phyloP scores from a whole-genome alignment of 768 basidiomycete species.

The Boletus rex-veris region DNA sequence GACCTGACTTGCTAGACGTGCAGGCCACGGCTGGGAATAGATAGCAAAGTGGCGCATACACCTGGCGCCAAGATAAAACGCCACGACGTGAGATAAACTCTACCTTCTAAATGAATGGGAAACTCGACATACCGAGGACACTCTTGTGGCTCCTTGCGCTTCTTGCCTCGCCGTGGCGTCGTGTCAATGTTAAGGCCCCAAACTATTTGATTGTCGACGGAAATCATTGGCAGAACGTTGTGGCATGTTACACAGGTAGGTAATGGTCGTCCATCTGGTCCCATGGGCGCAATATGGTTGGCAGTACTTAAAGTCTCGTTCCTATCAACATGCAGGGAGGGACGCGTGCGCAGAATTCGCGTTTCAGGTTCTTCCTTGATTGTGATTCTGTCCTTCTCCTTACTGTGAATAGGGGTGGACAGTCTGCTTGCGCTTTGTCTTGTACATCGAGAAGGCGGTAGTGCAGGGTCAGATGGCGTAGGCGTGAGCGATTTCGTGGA shows the following conservation, averaged over 20 bases:
- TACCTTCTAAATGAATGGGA: slow-evolving; percentile 21
- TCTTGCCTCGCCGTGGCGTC: slow-evolving; percentile 43
- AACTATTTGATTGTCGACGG: slow-evolving; percentile 69
- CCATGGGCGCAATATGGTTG: slow-evolving; percentile 47
- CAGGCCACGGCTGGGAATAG: slow-evolving; percentile 69
- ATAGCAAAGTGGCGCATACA: slow-evolving; percentile 81
- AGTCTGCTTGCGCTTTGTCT: slow-evolving; percentile 32
- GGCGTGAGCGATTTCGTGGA: slow-evolving; percentile 43
- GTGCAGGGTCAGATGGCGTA: slow-evolving; percentile 23
- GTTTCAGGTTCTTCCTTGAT: slow-evolving; percentile 51
- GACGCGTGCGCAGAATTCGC: slow-evolving; percentile 50
- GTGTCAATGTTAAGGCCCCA: slow-evolving; percentile 62
- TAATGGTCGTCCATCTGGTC: slow-evolving; percentile 61
- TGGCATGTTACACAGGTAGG: slow-evolving; percentile 71
- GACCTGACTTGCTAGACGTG: slow-evolving; percentile 48
- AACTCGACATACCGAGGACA: slow-evolving; percentile 61
- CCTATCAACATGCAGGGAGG: slow-evolving; percentile 34
- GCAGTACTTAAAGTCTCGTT: slow-evolving; percentile 37
- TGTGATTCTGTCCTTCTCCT: slow-evolving; percentile 39
- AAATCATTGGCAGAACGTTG: slow-evolving; percentile 71
- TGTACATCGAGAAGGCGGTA: slow-evolving; percentile 26
- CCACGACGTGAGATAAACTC: slow-evolving; percentile 12
- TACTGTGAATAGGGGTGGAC: slow-evolving; percentile 29
- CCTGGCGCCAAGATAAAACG: slow-evolving; percentile 35
- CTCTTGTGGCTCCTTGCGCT: slow-evolving; percentile 61